Percentiles rank a stretch among this genome's conserved stretches.
phyloP scores from a whole-genome alignment of 2,329 filamentous ascomycete species.

The Trichoderma afroharzianum region DNA sequence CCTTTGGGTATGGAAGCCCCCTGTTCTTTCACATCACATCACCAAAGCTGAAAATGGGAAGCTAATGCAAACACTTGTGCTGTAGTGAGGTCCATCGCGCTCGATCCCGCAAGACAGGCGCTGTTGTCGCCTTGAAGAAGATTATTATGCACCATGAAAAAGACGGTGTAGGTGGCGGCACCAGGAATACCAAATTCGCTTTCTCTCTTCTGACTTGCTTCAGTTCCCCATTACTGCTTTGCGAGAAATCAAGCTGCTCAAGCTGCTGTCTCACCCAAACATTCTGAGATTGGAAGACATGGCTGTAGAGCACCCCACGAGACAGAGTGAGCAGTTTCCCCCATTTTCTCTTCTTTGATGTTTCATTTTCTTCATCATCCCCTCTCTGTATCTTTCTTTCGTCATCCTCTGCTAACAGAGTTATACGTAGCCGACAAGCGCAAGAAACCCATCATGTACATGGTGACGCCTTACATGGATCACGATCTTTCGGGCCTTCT shows the following conservation, averaged over 20 bases:
- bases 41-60: background rate
- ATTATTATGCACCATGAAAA: slow-evolving; percentile 99
- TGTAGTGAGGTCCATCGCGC: slow-evolving; percentile 82
- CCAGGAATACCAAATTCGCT: background rate
- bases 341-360: background rate
- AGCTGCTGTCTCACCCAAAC: slow-evolving; percentile 89
- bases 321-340: slow-evolving; percentile 46
- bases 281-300: slow-evolving; percentile 88
- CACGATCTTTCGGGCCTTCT: slow-evolving; percentile 96
- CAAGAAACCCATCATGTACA: slow-evolving; percentile 87
- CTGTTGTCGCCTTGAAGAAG: slow-evolving; percentile 88
- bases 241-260: slow-evolving; percentile 95
- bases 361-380: background rate
- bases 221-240: slow-evolving; percentile 96
- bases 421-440: slow-evolving; percentile 62
- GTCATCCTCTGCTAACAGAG: background rate
- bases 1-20: slow-evolving; percentile 67
- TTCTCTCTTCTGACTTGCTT: slow-evolving; percentile 20
- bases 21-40: background rate
- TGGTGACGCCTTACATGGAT: slow-evolving; percentile 99
- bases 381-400: background rate
- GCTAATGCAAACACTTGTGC: slow-evolving; percentile 31
- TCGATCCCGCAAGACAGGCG: slow-evolving; percentile 68
- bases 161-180: slow-evolving; percentile 65
- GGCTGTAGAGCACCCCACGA: slow-evolving; percentile 77